phyloP scores from a whole-genome alignment of 345 rosid genomes.

The Euphorbia pulcherrima region DNA sequence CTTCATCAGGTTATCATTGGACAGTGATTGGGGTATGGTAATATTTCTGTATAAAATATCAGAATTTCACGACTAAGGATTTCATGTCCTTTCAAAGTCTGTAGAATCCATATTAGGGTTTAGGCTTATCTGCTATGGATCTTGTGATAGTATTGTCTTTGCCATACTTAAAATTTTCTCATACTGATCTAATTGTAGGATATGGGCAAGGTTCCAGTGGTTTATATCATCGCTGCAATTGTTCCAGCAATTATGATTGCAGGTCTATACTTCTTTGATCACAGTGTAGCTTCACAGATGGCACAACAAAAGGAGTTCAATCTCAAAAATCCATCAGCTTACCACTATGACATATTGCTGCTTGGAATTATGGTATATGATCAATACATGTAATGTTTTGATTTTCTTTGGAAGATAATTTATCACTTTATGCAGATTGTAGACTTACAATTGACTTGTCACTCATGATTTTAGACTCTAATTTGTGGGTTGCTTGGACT shows the following conservation, averaged over 20 bases:
- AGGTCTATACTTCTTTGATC: conserved; percentile 84
- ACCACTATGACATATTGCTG: conserved; percentile 72
- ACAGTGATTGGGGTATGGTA: conserved; percentile 59
- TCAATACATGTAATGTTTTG: background rate
- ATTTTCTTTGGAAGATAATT: conserved; percentile 10
- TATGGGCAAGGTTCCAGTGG: conserved; percentile 65
- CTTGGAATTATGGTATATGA: conserved; percentile 56
- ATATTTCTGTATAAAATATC: background rate
- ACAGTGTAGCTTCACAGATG: conserved; percentile 84
- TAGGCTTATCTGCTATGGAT: background rate
- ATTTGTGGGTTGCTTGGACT: conserved; percentile 80
- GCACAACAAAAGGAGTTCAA: conserved; percentile 83
- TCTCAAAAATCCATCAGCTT: conserved; percentile 73
- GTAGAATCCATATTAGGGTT: background rate
- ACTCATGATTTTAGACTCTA: conserved; percentile 50
- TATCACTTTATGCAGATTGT: conserved; percentile 1
- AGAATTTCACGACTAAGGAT: conserved; percentile 3
- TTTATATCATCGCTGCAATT: conserved; percentile 62
- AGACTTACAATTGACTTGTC: conserved; percentile 2
- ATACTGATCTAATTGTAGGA: conserved; percentile 43
- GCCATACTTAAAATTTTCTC: background rate
- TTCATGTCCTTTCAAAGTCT: background rate
- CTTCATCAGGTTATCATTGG: conserved; percentile 68
- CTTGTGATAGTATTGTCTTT: background rate
- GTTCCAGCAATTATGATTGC: conserved; percentile 87